Conservation (phyloP, 1,284 basidiomycete species). For the Melampsora americana region DNA sequence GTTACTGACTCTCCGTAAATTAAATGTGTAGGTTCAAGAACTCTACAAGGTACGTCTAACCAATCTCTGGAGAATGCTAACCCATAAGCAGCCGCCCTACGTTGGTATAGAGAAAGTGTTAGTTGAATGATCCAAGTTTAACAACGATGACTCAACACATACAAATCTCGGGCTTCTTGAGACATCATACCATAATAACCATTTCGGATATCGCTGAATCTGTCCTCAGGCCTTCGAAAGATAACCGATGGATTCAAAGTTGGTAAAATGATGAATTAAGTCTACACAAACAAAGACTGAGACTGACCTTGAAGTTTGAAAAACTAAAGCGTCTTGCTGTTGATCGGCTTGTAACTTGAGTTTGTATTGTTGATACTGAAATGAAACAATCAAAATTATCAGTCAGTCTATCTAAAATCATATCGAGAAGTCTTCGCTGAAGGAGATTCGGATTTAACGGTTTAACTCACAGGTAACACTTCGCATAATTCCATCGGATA, state of each 20-base stretch:
- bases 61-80: not conserved
- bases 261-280: not conserved
- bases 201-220: conserved; percentile 17
- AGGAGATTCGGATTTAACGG: too few relatives aligned
- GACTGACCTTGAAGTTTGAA: conserved; percentile 29
- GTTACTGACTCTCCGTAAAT: not conserved
- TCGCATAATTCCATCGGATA: too few relatives aligned
- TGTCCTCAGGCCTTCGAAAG: conserved; percentile 8
- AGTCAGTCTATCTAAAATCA: too few relatives aligned
- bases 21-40: not conserved
- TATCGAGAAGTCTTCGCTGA: too few relatives aligned
- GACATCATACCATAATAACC: conserved; percentile 22
- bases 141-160: not conserved
- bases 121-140: not conserved
- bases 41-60: not conserved
- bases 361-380: conserved; percentile 20
- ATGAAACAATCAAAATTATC: too few relatives aligned
- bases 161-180: conserved; percentile 7
- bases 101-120: not conserved
- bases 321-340: conserved; percentile 27
- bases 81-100: conserved; percentile 11
- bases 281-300: not conserved
- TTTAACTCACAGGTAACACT: too few relatives aligned
- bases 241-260: not conserved
- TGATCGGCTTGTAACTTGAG: conserved; percentile 21